A percentile compares a stretch with the other conserved stretches of the same genome.
These are phyloP conservation scores for Massarina eburnea DNA, from an alignment of 2,329 filamentous ascomycete species.

Conservation along the genomic window DNA sequence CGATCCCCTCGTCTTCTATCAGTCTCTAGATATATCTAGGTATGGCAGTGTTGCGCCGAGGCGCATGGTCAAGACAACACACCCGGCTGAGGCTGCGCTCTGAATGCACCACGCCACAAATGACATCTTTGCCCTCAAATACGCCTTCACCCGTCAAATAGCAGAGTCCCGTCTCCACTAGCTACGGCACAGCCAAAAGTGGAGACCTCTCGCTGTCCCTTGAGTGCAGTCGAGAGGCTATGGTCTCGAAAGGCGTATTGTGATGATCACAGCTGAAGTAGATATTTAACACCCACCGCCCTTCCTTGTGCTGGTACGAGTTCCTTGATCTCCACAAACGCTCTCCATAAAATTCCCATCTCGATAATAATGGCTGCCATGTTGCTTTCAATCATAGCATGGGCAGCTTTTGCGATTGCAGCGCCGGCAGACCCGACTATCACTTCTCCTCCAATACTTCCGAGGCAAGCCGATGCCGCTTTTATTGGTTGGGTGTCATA, in stretches of 20 bases:
- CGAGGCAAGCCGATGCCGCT: conserved; percentile 23
- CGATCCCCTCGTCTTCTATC: too few relatives aligned
- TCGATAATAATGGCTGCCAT: too few relatives aligned
- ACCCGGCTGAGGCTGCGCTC: not conserved
- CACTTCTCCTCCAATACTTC: conserved; percentile 28
- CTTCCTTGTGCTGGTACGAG: not conserved
- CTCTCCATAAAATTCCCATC: too few relatives aligned
- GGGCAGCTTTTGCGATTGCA: conserved; percentile 16
- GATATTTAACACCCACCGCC: not conserved
- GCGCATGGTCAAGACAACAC: not conserved
- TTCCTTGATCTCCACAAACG: not conserved
- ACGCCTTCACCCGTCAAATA: too few relatives aligned
- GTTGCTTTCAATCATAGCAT: conserved; percentile 17
- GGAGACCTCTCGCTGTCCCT: not conserved
- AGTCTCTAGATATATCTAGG: too few relatives aligned
- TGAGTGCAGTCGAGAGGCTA: not conserved
- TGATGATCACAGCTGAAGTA: not conserved
- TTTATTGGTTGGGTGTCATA: conserved; percentile 30
- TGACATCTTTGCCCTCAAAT: not conserved
- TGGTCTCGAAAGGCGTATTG: not conserved
- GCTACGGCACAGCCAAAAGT: too few relatives aligned
- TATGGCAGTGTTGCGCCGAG: too few relatives aligned
- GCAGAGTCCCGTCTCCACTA: too few relatives aligned
- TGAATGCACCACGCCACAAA: not conserved
- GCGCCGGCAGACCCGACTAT: conserved; percentile 32